Percentiles rank a stretch among this genome's conserved stretches.
phyloP scores from a whole-genome alignment of 176 grass and related monocot species.

The Poa pratensis region DNA sequence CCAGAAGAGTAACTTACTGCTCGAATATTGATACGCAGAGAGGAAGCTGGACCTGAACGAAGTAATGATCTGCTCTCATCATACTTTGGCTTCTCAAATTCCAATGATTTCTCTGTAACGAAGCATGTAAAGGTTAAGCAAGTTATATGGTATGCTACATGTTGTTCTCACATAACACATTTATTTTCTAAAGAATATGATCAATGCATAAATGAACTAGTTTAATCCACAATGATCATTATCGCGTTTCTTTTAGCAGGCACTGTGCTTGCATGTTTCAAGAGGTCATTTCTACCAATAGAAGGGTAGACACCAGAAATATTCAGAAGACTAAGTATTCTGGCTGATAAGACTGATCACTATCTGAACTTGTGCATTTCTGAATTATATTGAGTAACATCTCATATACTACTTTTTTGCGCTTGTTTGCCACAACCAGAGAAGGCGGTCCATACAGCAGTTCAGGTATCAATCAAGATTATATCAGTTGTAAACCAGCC shows the following conservation, averaged over 20 bases:
- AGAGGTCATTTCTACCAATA: not conserved
- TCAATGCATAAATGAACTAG: not conserved
- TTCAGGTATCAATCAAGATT: not conserved
- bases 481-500: not conserved
- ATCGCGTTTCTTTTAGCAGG: not conserved
- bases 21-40: no score
- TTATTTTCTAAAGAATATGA: not conserved
- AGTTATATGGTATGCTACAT: not conserved
- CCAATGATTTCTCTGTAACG: no score
- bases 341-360: not conserved
- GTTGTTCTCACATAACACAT: not conserved
- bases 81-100: conserved; percentile 53
- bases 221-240: not conserved
- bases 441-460: no score
- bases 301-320: not conserved
- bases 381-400: no score
- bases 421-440: no score
- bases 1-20: no score
- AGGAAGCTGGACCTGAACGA: no score
- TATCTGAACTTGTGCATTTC: not conserved
- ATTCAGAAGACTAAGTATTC: not conserved
- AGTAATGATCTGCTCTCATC: conserved; percentile 26
- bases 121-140: not conserved
- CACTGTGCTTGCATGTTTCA: not conserved
- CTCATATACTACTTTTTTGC: no score